Percentiles rank a stretch among this genome's conserved stretches.
Conservation (phyloP, 176 grass and related monocot genomes). For the Ensete glaucum region DNA sequence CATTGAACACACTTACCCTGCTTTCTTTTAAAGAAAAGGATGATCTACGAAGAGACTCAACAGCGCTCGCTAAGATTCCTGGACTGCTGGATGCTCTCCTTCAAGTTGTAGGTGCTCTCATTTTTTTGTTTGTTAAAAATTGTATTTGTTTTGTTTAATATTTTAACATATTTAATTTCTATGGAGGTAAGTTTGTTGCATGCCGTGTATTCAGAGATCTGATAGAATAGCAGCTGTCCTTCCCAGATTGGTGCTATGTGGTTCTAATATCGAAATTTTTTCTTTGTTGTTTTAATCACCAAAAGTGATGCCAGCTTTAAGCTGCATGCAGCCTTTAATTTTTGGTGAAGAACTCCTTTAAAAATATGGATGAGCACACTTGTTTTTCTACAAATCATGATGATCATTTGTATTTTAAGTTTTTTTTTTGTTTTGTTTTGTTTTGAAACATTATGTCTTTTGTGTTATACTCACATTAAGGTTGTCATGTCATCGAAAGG, state of each 20-base stretch:
- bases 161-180: neutral
- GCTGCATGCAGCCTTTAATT: neutral
- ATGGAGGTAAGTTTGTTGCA: neutral
- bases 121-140: slow-evolving; percentile 1
- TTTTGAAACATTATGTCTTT: neutral
- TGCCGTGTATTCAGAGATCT: neutral
- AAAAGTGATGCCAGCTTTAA: neutral
- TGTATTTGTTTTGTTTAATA: slow-evolving; percentile 17
- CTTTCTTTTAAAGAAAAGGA: slow-evolving; percentile 99
- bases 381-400: neutral
- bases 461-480: neutral
- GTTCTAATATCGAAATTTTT: neutral
- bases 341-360: neutral
- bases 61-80: slow-evolving; percentile 81
- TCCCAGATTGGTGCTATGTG: neutral
- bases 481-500: slow-evolving; percentile 34
- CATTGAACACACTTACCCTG: slow-evolving; percentile 75
- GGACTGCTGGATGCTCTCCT: slow-evolving; percentile 90
- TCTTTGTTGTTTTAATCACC: no score
- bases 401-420: neutral
- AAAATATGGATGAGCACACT: neutral
- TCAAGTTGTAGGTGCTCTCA: slow-evolving; percentile 75
- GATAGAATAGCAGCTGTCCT: neutral
- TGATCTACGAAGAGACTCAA: slow-evolving; percentile 67
- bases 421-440: neutral